Conservation (phyloP, 1,139 yeast genomes). For the Diutina pseudorugosa region DNA sequence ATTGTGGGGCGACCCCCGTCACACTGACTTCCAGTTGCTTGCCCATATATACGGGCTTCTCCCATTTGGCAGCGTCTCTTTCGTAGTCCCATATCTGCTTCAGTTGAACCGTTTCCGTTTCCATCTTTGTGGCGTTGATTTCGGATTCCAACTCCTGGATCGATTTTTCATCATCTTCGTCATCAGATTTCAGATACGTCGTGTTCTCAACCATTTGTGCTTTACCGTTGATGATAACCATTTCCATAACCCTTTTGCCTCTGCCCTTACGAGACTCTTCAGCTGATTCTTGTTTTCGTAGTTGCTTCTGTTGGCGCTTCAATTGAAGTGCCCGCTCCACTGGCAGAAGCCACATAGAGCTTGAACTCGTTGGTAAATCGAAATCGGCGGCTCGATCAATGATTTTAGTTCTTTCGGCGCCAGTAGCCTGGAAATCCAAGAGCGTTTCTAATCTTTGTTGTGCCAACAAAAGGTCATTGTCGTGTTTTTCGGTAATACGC, state of each 20-base stretch:
- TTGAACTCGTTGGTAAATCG: conserved; percentile 38
- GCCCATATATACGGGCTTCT: conserved; percentile 28
- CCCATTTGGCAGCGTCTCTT: conserved; percentile 39
- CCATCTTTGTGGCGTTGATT: conserved; percentile 11
- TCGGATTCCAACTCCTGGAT: conserved; percentile 18
- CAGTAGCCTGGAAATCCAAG: conserved; percentile 70
- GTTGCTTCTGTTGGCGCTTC: conserved; percentile 69
- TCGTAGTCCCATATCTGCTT: conserved; percentile 47
- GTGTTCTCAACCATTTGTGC: conserved; percentile 41
- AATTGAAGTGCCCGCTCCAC: conserved; percentile 74
- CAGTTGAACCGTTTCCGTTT: conserved; percentile 17
- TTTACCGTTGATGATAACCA: conserved; percentile 75
- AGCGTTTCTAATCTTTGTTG: conserved; percentile 62
- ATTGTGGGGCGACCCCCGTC: neutral
- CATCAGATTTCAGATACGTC: conserved; percentile 8
- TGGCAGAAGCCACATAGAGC: conserved; percentile 76
- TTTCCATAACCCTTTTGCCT: conserved; percentile 62
- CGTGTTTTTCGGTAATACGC: conserved; percentile 13
- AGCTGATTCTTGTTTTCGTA: conserved; percentile 43
- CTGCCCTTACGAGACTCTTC: conserved; percentile 40
- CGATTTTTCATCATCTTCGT: conserved; percentile 5
- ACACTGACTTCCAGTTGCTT: neutral
- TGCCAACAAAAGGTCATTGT: conserved; percentile 52
- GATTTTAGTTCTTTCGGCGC: conserved; percentile 81
- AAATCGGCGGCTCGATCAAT: conserved; percentile 92